These are phyloP conservation scores for Kazachstania bromeliacearum DNA, from an alignment of 805 yeast genomes.

Conservation along the genomic window DNA sequence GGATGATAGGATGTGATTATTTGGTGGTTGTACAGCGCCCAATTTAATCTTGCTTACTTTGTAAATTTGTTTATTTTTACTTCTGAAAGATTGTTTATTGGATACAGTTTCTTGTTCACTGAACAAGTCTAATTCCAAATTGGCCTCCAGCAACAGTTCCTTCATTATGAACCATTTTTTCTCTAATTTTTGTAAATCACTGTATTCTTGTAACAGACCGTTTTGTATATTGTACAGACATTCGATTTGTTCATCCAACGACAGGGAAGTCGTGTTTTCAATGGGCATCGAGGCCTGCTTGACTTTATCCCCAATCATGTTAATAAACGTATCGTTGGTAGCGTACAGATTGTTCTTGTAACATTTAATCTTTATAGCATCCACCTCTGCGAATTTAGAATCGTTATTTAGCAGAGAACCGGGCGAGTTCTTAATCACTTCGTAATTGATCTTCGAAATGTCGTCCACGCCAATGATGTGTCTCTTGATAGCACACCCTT, in stretches of 20 bases:
- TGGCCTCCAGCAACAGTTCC: slow-evolving; percentile 27
- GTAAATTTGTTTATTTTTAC: slow-evolving; percentile 2
- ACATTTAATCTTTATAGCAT: slow-evolving; percentile 16
- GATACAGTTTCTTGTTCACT: slow-evolving; percentile 14
- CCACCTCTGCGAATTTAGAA: slow-evolving; percentile 13
- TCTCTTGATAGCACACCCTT: slow-evolving; percentile 17
- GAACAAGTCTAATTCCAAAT: slow-evolving; percentile 26
- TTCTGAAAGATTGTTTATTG: background rate
- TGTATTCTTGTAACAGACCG: slow-evolving; percentile 16
- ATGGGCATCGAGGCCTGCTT: background rate
- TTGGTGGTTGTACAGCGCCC: slow-evolving; percentile 5
- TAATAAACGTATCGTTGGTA: slow-evolving; percentile 21
- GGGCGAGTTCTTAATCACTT: slow-evolving; percentile 26
- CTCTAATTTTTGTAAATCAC: slow-evolving; percentile 13
- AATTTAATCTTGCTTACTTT: slow-evolving; percentile 6
- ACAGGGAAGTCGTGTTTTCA: background rate
- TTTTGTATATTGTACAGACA: slow-evolving; percentile 17
- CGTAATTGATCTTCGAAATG: slow-evolving; percentile 28
- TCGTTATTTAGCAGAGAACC: slow-evolving; percentile 16
- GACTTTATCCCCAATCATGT: background rate
- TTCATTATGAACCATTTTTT: slow-evolving; percentile 27
- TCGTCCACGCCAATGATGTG: slow-evolving; percentile 28
- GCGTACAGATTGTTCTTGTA: slow-evolving; percentile 22
- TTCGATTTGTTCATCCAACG: slow-evolving; percentile 12
- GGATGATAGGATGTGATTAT: slow-evolving; percentile 11